phyloP scores from a whole-genome alignment of 805 yeast genomes.

The Candida incommunis region DNA sequence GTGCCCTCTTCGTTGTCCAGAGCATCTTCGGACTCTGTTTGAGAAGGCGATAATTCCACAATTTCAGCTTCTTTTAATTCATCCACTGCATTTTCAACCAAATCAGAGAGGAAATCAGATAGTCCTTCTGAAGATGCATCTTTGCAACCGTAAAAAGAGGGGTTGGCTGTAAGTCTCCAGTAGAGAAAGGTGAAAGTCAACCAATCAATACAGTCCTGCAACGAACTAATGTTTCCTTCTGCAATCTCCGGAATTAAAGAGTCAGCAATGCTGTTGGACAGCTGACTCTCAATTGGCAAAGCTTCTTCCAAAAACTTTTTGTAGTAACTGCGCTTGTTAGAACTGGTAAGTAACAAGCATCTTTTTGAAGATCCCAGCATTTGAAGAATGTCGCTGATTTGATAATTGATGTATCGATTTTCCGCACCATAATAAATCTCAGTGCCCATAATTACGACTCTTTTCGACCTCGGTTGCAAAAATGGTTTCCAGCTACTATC shows the following conservation, averaged over 20 bases:
- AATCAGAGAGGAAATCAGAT: slow-evolving; percentile 70
- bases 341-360: slow-evolving; percentile 44
- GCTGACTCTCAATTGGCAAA: slow-evolving; percentile 70
- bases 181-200: slow-evolving; percentile 72
- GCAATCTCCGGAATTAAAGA: slow-evolving; percentile 62
- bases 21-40: slow-evolving; percentile 22
- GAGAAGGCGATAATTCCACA: slow-evolving; percentile 31
- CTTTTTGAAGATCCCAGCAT: slow-evolving; percentile 18
- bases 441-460: slow-evolving; percentile 58
- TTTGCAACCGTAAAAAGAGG: slow-evolving; percentile 74
- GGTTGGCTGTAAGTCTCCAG: slow-evolving; percentile 66
- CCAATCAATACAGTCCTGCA: slow-evolving; percentile 89
- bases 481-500: slow-evolving; percentile 33
- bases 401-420: slow-evolving; percentile 54
- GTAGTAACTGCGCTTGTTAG: slow-evolving; percentile 46
- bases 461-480: slow-evolving; percentile 1
- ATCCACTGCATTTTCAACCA: slow-evolving; percentile 55
- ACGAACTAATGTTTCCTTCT: slow-evolving; percentile 41
- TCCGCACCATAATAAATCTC: slow-evolving; percentile 59
- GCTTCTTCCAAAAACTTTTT: slow-evolving; percentile 58
- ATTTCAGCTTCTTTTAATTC: slow-evolving; percentile 46
- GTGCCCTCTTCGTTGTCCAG: slow-evolving; percentile 21
- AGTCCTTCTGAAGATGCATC: slow-evolving; percentile 52
- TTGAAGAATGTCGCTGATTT: slow-evolving; percentile 35
- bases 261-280: slow-evolving; percentile 48